Conservation (phyloP, 148 eudicot genomes). For the Fagopyrum homotropicum region DNA sequence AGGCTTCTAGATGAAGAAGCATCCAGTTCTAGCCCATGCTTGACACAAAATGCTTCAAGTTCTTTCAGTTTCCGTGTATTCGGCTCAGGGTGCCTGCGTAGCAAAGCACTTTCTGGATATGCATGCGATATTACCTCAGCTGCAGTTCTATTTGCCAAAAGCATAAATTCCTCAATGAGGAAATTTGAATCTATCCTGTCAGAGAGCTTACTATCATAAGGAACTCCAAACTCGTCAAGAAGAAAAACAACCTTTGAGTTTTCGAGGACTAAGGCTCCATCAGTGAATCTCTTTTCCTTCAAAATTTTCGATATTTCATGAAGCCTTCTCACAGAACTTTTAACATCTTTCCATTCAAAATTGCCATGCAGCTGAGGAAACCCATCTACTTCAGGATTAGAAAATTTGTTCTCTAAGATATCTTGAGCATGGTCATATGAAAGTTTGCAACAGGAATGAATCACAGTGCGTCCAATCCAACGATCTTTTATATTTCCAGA, state of each 20-base stretch:
- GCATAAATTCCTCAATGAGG: conserved; percentile 91
- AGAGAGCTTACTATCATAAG: conserved; percentile 49
- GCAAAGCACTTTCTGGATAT: conserved; percentile 34
- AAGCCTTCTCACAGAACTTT: conserved; percentile 50
- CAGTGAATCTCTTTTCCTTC: conserved; percentile 56
- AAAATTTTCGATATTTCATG: conserved; percentile 43
- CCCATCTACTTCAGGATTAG: conserved; percentile 17
- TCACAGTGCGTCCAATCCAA: conserved; percentile 85
- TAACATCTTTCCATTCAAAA: conserved; percentile 61
- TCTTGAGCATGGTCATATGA: conserved; percentile 87
- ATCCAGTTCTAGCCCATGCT: conserved; percentile 73
- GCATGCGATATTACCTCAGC: conserved; percentile 77
- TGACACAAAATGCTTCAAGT: conserved; percentile 65
- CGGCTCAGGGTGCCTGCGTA: conserved; percentile 81
- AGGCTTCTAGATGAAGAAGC: conserved; percentile 58
- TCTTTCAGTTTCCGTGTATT: conserved; percentile 64
- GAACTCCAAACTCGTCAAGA: conserved; percentile 67
- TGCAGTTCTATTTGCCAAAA: conserved; percentile 82
- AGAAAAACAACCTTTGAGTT: conserved; percentile 58
- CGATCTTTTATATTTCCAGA: conserved; percentile 61
- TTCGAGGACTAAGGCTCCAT: conserved; percentile 72
- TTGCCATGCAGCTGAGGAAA: conserved; percentile 50
- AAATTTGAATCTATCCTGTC: conserved; percentile 60
- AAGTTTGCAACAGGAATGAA: conserved; percentile 86
- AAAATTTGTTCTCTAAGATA: conserved; percentile 40